phyloP scores from a whole-genome alignment of 257 asterid genomes.

The Solanum verrucosum region DNA sequence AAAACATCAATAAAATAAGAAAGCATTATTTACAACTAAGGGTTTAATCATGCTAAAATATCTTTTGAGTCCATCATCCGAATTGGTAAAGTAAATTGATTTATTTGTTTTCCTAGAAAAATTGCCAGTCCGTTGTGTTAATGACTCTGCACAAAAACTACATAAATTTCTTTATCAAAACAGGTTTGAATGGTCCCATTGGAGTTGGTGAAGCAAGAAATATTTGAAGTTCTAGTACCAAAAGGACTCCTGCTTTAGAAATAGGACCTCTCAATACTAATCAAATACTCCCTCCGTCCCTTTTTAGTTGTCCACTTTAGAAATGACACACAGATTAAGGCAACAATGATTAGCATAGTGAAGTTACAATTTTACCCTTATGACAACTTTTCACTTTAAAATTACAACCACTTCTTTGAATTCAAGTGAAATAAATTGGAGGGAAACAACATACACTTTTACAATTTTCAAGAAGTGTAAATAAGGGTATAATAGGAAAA shows the following conservation, averaged over 20 bases:
- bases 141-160: neutral
- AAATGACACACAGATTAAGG: no score
- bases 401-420: no score
- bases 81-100: neutral
- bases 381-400: no score
- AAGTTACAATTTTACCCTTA: no score
- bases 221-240: neutral
- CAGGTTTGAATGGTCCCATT: neutral
- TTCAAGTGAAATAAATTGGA: no score
- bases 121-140: neutral
- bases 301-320: no score
- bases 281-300: no score
- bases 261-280: neutral
- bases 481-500: no score
- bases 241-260: neutral
- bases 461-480: no score
- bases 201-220: neutral
- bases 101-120: neutral
- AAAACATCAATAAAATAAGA: neutral
- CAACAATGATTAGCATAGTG: no score
- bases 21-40: neutral
- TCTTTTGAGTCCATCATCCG: neutral
- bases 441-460: no score
- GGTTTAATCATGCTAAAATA: neutral
- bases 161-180: neutral